A percentile compares a stretch with the other conserved stretches of the same genome.
Evolutionary conservation across 352 stramenopile genomes (phyloP).

Genomic region (Globisporangium uncinulatum): DNA sequence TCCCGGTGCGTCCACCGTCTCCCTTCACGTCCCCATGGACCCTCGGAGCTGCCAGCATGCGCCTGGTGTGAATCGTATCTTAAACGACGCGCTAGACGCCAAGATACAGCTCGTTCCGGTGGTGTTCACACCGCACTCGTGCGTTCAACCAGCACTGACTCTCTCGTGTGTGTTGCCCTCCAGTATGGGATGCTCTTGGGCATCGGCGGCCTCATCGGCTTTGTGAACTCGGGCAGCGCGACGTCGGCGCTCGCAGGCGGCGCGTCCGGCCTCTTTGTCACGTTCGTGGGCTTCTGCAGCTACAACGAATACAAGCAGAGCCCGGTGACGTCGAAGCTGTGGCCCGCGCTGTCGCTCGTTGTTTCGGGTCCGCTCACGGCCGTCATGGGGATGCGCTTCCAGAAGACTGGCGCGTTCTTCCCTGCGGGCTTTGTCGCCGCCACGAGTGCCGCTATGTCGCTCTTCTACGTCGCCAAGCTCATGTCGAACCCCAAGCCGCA

Average conservation of each 20-base stretch:
- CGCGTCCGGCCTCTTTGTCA: conserved; percentile 62
- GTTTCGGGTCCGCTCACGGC: conserved; percentile 65
- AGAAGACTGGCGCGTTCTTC: conserved; percentile 70
- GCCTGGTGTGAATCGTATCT: background rate
- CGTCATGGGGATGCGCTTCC: conserved; percentile 73
- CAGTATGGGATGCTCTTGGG: conserved; percentile 74
- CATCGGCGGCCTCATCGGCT: conserved; percentile 67
- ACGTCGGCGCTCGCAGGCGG: conserved; percentile 61
- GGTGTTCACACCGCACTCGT: background rate
- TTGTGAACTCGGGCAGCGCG: conserved; percentile 65
- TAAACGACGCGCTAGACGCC: background rate
- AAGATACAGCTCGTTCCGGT: conserved; percentile 1
- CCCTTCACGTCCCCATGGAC: background rate
- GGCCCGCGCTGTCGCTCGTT: conserved; percentile 52
- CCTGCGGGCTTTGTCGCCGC: conserved; percentile 55
- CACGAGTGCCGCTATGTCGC: conserved; percentile 65
- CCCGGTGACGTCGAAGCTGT: conserved; percentile 75
- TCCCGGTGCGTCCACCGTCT: conserved; percentile 51
- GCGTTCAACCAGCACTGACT: background rate
- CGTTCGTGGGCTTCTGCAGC: conserved; percentile 77
- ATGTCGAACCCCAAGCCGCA: conserved; percentile 60
- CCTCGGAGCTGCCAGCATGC: background rate
- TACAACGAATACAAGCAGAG: conserved; percentile 83
- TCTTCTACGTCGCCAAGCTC: conserved; percentile 79
- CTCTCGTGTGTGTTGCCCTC: background rate